Conservation (phyloP, 805 yeast genomes). For the Candida insectalens region DNA sequence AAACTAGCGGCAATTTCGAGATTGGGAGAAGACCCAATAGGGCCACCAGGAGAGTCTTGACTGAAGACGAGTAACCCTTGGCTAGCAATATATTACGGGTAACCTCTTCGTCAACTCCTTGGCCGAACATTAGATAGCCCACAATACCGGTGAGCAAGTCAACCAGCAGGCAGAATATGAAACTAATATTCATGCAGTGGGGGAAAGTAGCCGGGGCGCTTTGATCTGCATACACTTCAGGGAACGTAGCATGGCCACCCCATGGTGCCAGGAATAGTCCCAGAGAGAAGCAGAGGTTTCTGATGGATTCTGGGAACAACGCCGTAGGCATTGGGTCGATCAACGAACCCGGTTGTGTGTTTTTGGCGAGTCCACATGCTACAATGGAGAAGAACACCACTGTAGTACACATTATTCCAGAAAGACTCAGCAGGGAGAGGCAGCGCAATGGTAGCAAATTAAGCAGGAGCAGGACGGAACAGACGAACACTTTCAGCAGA, state of each 20-base stretch:
- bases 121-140: conserved; percentile 57
- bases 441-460: conserved; percentile 67
- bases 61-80: conserved; percentile 39
- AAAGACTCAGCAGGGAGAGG: conserved; percentile 55
- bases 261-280: conserved; percentile 73
- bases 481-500: conserved; percentile 32
- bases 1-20: conserved; percentile 76
- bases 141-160: conserved; percentile 56
- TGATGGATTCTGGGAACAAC: conserved; percentile 47
- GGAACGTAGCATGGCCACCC: conserved; percentile 80
- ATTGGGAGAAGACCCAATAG: conserved; percentile 76
- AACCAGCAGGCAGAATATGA: conserved; percentile 46
- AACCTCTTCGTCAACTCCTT: conserved; percentile 38
- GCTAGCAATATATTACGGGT: conserved; percentile 35
- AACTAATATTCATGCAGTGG: conserved; percentile 46
- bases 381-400: conserved; percentile 51
- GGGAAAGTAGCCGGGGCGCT: conserved; percentile 50
- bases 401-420: conserved; percentile 66
- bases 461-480: conserved; percentile 30
- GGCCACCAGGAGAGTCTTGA: conserved; percentile 42
- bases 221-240: conserved; percentile 66
- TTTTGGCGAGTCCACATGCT: conserved; percentile 54
- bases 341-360: conserved; percentile 66
- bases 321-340: conserved; percentile 54
- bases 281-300: conserved; percentile 46